Evolutionary conservation across 2,329 filamentous ascomycete genomes (phyloP).

Genomic region (Penicillium expansum): DNA sequence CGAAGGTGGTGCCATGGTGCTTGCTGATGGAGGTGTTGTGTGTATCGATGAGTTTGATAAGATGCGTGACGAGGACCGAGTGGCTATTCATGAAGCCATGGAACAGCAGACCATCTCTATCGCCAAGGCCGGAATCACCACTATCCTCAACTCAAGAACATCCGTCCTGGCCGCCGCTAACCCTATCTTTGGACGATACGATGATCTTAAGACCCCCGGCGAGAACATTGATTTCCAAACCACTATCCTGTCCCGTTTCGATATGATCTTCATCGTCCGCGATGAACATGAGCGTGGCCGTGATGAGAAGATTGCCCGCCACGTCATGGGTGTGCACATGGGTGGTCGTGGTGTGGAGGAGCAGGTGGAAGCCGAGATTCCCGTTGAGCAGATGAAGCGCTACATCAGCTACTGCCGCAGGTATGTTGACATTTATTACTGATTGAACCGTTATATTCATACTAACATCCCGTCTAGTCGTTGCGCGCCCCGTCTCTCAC

Average conservation of each 20-base stretch:
- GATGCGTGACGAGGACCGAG: constrained; percentile 96
- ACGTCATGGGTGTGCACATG: constrained; percentile 98
- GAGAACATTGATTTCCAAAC: constrained; percentile 99
- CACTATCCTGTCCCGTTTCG: constrained; percentile 95
- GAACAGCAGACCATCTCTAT: constrained; percentile 99
- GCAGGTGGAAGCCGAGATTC: constrained; percentile 79
- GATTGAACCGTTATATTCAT: not conserved
- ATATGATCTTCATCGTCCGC: constrained; percentile 99
- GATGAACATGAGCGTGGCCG: constrained; percentile 88
- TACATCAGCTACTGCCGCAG: constrained; percentile 97
- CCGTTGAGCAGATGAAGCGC: constrained; percentile 94
- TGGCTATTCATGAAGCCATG: constrained; percentile 99
- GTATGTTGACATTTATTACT: constrained; percentile 50
- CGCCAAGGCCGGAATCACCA: constrained; percentile 97
- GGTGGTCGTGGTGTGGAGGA: constrained; percentile 80
- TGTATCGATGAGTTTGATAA: constrained; percentile 99
- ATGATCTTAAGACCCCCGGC: constrained; percentile 94
- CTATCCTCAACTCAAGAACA: constrained; percentile 92
- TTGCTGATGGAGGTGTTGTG: constrained; percentile 93
- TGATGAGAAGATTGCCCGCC: constrained; percentile 89
- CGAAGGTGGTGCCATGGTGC: constrained; percentile 96
- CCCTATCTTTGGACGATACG: constrained; percentile 95
- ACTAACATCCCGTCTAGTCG: constrained; percentile 54
- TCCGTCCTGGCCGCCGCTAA: constrained; percentile 95
- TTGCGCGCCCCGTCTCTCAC: constrained; percentile 85